Base-by-base conservation (phyloP, 2,329 filamentous ascomycete genomes). In the Calonectria hawksworthii region DNA sequence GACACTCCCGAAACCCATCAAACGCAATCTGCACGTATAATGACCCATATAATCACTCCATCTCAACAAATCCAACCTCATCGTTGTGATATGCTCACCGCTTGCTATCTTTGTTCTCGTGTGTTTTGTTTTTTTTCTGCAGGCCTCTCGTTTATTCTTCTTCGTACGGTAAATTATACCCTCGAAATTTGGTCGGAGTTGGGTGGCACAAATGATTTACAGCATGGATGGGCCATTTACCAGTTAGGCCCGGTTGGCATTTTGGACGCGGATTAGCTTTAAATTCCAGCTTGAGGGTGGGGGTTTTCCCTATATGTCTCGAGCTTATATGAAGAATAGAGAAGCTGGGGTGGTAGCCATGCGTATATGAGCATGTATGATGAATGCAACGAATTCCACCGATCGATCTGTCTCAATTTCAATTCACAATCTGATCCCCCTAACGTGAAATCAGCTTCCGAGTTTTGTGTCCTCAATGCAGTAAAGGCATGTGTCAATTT, bases 1-100 rank as follows among this genome's bases (percentile, higher is more conserved):
- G 4, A 52, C 78, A n/a, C 79, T 85, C 1, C 86, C 87, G 1
- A 81, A 85, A 47, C 87, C 86, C 16, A 88, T 90, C 74, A 90
- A 90, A 79, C 84, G 86, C 70, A 86, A 86, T 23, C 71, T 81
- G 5, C 74, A 79, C 41, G 56, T 80, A 21, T 81, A 61, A 77
- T 26, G 36, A 18, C 21, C 10, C 13, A 28, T 16, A 26, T 26
- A 23, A 13, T 50, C 16, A 14, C 9, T 21, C 9, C 4, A 54
- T 41, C 36, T 36, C 44, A n/a, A 32, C 56, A 26, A 41, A 14
- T 4, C 18, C 14, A 16, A 65, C 41, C 30, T 65, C 10, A 23
- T 18, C 18, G 26, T 21, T 41, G 26, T 38, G 34, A 63, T 28
- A 63, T 63, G 44, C 10, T 16, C 26, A 3, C 65, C 23, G 28